These are phyloP conservation scores for Isochrysis galbana DNA, from an alignment of 78 protist species.

Conservation along the genomic window DNA sequence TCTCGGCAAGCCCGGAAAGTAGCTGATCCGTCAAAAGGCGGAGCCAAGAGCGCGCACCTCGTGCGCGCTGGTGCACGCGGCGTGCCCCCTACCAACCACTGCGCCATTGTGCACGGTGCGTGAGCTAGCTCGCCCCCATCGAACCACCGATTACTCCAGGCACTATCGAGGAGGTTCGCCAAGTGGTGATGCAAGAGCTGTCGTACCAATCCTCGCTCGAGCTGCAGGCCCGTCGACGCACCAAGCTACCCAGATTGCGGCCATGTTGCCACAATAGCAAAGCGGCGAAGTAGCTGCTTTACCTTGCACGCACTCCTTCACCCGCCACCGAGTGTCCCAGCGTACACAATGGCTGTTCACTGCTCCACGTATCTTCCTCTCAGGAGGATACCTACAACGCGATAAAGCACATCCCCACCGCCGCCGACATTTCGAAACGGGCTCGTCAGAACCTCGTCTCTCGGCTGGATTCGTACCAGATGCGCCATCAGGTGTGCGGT, in stretches of 20 bases:
- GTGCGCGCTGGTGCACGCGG: no score
- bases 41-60: no score
- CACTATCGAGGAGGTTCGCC: not conserved
- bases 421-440: not conserved
- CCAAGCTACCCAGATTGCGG: no score
- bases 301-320: not conserved
- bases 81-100: no score
- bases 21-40: no score
- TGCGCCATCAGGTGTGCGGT: no score
- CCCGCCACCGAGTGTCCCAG: not conserved
- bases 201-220: not conserved
- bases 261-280: no score
- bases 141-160: no score
- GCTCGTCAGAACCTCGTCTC: not conserved
- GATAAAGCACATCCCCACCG: not conserved
- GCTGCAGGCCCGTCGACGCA: not conserved
- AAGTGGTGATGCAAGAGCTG: not conserved
- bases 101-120: no score
- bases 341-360: not conserved
- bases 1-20: no score
- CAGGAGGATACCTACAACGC: slow-evolving; percentile 13
- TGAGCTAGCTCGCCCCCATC: no score
- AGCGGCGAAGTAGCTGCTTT: no score
- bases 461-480: not conserved
- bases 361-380: not conserved